Conservation (phyloP, 83 land plant genomes). For the Larix sibirica region DNA sequence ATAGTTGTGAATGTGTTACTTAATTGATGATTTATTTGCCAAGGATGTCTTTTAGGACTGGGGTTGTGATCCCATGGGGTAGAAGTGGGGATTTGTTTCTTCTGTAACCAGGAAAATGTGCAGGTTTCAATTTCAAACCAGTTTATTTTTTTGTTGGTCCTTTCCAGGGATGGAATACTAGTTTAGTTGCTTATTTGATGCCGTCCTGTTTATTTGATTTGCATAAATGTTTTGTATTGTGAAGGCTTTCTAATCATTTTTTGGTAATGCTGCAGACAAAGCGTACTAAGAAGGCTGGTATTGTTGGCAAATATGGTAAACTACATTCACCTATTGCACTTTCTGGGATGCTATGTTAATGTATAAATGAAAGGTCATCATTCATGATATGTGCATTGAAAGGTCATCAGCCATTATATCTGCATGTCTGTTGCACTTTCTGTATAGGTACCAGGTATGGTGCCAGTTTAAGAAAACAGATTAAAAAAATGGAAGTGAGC, state of each 20-base stretch:
- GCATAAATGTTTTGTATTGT: no score
- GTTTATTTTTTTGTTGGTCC: no score
- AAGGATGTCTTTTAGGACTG: no score
- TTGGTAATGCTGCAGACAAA: slow-evolving; percentile 36
- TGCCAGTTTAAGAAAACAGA: slow-evolving; percentile 94
- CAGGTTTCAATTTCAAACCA: no score
- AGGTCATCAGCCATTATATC: background rate
- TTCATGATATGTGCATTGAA: background rate
- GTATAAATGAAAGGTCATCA: background rate
- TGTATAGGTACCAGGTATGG: slow-evolving; percentile 87
- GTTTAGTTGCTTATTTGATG: no score
- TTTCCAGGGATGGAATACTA: no score
- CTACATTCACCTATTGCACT: background rate
- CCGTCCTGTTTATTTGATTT: no score
- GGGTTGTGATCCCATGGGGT: no score
- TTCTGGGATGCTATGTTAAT: background rate
- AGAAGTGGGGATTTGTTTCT: no score
- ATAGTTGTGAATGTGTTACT: no score
- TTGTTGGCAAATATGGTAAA: slow-evolving; percentile 64
- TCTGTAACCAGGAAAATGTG: no score
- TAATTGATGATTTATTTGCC: no score
- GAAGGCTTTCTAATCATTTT: slow-evolving; percentile 16
- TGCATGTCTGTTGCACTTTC: background rate
- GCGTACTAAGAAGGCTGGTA: slow-evolving; percentile 69
- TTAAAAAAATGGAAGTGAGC: slow-evolving; percentile 93